Percentiles rank a stretch among this genome's conserved stretches.
phyloP scores from a whole-genome alignment of 106 monocot species.

The Dioscorea dumetorum region DNA sequence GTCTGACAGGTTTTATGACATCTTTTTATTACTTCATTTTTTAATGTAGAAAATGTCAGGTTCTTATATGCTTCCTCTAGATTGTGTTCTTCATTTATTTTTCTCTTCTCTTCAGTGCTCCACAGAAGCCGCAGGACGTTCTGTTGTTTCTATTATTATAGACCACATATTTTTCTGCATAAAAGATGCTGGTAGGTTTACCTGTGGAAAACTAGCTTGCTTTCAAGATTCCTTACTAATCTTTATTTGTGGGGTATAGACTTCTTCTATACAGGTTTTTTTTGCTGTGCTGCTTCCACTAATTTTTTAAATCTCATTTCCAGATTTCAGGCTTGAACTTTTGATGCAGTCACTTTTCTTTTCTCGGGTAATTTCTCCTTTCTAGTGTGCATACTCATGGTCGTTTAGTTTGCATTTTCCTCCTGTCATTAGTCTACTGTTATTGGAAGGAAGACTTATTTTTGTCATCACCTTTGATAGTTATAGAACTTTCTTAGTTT shows the following conservation, averaged over 20 bases:
- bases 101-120: conserved; percentile 16
- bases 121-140: conserved; percentile 82
- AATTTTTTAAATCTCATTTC: conserved; percentile 11
- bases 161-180: conserved; percentile 98
- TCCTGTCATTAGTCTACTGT: neutral
- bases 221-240: neutral
- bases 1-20: conserved; percentile 46
- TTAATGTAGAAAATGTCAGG: neutral
- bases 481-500: too few relatives aligned
- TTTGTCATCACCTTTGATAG: too few relatives aligned
- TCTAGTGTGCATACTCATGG: neutral
- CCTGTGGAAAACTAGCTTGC: neutral
- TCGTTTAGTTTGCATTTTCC: neutral
- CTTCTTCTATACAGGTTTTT: neutral
- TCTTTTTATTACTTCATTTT: neutral
- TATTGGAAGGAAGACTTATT: too few relatives aligned
- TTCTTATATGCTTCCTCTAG: neutral
- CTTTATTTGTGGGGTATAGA: neutral
- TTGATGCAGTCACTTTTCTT: conserved; percentile 93
- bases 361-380: conserved; percentile 61
- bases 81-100: conserved; percentile 1
- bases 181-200: conserved; percentile 75
- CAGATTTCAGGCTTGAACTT: conserved; percentile 97
- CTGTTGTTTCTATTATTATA: conserved; percentile 75
- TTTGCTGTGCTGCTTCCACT: neutral